Conservation (phyloP, 2,329 filamentous ascomycete genomes). For the Aspergillus chevalieri region DNA sequence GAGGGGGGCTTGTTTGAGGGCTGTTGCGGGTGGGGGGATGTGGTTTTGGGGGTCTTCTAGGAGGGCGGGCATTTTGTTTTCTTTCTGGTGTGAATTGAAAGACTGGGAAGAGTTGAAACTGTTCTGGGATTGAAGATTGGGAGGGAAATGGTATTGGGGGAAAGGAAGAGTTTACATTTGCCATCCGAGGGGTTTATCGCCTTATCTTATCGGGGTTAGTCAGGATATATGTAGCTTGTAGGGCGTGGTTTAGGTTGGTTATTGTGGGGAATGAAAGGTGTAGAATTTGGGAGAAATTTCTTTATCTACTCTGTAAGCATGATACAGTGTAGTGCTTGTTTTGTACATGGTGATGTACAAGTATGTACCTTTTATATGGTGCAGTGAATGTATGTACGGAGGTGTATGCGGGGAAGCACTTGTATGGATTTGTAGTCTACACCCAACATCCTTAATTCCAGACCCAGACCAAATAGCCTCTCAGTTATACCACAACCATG, state of each 20-base stretch:
- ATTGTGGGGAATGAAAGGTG: too few species aligned
- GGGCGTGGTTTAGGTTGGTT: background rate
- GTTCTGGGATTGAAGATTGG: background rate
- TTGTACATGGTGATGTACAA: too few species aligned
- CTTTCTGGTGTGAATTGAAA: background rate
- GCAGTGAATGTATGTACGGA: too few species aligned
- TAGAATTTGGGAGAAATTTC: too few species aligned
- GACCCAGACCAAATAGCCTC: too few species aligned
- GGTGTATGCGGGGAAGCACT: too few species aligned
- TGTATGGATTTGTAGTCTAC: too few species aligned
- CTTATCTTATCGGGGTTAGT: background rate
- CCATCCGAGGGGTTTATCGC: background rate
- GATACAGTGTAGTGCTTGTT: too few species aligned
- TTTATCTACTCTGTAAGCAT: too few species aligned
- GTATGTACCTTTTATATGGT: too few species aligned
- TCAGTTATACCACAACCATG: background rate
- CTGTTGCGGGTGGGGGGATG: slow-evolving; percentile 19
- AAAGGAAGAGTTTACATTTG: background rate
- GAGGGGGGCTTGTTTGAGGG: slow-evolving; percentile 12
- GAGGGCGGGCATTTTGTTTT: slow-evolving; percentile 27
- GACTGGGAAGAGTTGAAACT: background rate
- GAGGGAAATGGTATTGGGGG: background rate
- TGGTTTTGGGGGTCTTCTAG: slow-evolving; percentile 30
- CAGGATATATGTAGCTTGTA: background rate
- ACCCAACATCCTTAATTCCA: too few species aligned